Conservation (phyloP, 164 flowering plant genomes). For the Chimonanthus praecox region DNA sequence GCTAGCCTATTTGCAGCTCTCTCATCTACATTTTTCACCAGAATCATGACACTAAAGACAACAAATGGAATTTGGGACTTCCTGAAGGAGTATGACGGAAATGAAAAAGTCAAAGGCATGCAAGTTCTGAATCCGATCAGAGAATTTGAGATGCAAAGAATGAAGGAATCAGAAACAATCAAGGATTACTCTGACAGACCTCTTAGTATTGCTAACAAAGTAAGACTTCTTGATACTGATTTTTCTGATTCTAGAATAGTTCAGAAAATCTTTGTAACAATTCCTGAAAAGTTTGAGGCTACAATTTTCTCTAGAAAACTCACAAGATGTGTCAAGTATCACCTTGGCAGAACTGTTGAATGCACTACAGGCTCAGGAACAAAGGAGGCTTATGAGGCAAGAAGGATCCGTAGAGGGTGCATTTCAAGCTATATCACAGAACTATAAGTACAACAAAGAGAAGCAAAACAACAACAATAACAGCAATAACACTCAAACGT, state of each 20-base stretch:
- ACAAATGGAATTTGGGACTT: background rate
- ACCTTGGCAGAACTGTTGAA: background rate
- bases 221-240: background rate
- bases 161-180: constrained; percentile 1
- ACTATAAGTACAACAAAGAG: background rate
- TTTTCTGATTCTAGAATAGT: background rate
- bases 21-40: background rate
- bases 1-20: background rate
- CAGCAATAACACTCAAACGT: background rate
- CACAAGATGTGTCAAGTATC: constrained; percentile 1
- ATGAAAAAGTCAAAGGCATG: background rate
- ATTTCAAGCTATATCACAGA: background rate
- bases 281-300: constrained; percentile 6
- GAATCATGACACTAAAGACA: background rate
- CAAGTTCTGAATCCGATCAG: background rate
- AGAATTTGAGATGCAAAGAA: background rate
- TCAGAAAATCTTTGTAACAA: background rate
- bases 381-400: constrained; percentile 5
- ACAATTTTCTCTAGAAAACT: background rate
- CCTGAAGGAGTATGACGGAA: constrained; percentile 1
- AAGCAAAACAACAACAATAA: background rate
- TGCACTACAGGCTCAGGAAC: constrained; percentile 2
- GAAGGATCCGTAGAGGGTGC: constrained; percentile 1
- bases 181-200: constrained; percentile 2
- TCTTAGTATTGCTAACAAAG: constrained; percentile 1